Percentiles rank a stretch among this genome's conserved stretches.
These are phyloP conservation scores for Colletotrichum nymphaeae DNA, from an alignment of 2,329 filamentous ascomycete species.

Conservation along the genomic window DNA sequence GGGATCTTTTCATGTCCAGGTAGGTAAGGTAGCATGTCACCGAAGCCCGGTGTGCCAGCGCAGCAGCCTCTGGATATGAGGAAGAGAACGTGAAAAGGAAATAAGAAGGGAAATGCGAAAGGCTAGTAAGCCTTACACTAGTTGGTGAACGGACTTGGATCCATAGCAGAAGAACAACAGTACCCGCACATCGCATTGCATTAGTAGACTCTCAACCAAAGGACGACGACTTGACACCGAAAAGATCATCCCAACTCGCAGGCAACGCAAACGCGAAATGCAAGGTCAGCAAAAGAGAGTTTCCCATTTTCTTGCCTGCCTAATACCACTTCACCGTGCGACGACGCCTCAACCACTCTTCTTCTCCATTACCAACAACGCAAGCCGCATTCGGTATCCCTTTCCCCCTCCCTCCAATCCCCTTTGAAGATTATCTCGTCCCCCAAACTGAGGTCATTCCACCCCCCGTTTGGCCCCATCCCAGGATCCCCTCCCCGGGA, in stretches of 20 bases:
- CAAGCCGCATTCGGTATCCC: conserved; percentile 3
- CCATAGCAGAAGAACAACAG: not conserved
- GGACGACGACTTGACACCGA: not conserved
- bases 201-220: not conserved
- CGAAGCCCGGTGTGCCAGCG: not conserved
- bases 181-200: too few species aligned
- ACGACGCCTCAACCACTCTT: not conserved
- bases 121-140: not conserved
- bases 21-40: not conserved
- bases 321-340: conserved; percentile 6
- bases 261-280: not conserved
- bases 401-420: not conserved
- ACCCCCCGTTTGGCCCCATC: not conserved
- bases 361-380: not conserved
- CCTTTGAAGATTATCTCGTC: not conserved
- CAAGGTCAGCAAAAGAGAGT: conserved; percentile 8
- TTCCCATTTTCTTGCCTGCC: not conserved
- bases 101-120: not conserved
- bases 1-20: not conserved
- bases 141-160: not conserved
- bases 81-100: not conserved
- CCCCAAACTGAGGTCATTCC: conserved; percentile 1
- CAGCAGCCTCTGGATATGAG: not conserved
- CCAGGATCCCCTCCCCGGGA: not conserved
- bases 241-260: not conserved